Evolutionary conservation across 164 flowering plant genomes (phyloP).

Genomic region (Aristolochia contorta): DNA sequence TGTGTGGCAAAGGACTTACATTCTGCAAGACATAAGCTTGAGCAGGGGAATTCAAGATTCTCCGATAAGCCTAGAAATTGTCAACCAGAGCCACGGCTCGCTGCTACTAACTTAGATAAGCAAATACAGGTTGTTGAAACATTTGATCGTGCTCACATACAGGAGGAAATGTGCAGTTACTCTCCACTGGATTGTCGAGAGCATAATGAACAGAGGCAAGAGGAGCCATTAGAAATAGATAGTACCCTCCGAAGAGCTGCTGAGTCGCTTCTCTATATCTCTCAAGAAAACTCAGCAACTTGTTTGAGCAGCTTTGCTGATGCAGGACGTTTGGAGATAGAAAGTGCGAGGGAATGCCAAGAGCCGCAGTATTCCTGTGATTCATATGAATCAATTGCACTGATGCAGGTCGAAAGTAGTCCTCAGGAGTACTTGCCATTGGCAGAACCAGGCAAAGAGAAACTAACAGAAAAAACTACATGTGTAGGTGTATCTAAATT

Average conservation of each 20-base stretch:
- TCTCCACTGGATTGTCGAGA: conserved; percentile 2
- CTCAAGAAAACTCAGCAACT: conserved; percentile 11
- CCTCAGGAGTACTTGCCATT: conserved; percentile 30
- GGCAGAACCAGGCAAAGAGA: conserved; percentile 24
- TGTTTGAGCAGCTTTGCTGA: conserved; percentile 10
- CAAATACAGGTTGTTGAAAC: conserved; percentile 3
- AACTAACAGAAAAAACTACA: conserved; percentile 10
- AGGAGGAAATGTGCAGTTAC: conserved; percentile 1
- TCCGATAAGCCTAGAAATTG: conserved; percentile 4
- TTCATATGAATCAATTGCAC: conserved; percentile 34
- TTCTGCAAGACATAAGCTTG: background rate
- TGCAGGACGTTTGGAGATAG: conserved; percentile 8
- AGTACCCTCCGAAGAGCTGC: conserved; percentile 30
- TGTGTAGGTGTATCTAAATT: conserved; percentile 22
- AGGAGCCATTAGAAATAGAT: conserved; percentile 23
- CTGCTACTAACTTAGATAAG: conserved; percentile 9
- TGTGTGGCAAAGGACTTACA: background rate
- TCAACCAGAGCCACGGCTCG: conserved; percentile 11
- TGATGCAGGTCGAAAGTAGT: conserved; percentile 26
- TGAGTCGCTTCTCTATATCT: conserved; percentile 29
- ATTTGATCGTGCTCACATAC: background rate
- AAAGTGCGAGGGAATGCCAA: conserved; percentile 7
- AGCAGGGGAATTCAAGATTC: conserved; percentile 5
- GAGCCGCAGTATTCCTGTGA: conserved; percentile 41
- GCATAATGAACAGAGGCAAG: conserved; percentile 5